Evolutionary conservation across 2,329 filamentous ascomycete species (phyloP).

Genomic region (Aspergillus candidus): DNA sequence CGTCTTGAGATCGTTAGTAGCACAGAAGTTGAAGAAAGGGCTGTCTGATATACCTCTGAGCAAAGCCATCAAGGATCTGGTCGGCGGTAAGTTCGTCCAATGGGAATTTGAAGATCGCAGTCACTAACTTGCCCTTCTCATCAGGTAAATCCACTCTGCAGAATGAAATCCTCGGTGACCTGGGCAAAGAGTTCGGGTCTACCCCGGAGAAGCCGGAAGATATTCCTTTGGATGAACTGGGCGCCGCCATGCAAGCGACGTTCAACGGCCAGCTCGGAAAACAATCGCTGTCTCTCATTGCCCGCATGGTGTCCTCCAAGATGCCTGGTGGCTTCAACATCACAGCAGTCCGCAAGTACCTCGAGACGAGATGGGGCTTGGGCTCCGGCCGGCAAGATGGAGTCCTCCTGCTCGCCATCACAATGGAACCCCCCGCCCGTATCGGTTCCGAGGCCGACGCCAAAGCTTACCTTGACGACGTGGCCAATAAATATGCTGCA

Average conservation of each 20-base stretch:
- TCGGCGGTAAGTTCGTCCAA: conserved; percentile 66
- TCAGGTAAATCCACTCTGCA: conserved; percentile 95
- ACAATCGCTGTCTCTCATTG: conserved; percentile 87
- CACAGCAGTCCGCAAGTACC: conserved; percentile 86
- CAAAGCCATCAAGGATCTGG: conserved; percentile 98
- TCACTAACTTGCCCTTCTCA: conserved; percentile 5
- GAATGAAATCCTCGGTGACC: conserved; percentile 95
- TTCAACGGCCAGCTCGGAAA: conserved; percentile 98
- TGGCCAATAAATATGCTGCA: conserved; percentile 81
- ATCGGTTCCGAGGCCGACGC: conserved; percentile 84
- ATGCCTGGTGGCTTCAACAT: conserved; percentile 99
- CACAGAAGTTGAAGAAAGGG: conserved; percentile 96
- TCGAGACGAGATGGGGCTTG: conserved; percentile 90
- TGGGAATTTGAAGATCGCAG: neutral
- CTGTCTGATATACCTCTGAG: conserved; percentile 79
- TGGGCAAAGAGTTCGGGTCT: conserved; percentile 97
- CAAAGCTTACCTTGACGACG: conserved; percentile 84
- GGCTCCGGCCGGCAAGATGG: conserved; percentile 83
- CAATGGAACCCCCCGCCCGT: conserved; percentile 84
- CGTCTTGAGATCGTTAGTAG: conserved; percentile 80
- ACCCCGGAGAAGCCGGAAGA: conserved; percentile 98
- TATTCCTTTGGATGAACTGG: conserved; percentile 89
- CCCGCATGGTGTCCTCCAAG: conserved; percentile 93
- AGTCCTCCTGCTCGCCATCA: conserved; percentile 78
- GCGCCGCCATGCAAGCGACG: conserved; percentile 93